Percentiles rank a stretch among this genome's conserved stretches.
These are phyloP conservation scores for Pigoraptor vietnamica DNA, from an alignment of 78 protist species.

Conservation along the genomic window DNA sequence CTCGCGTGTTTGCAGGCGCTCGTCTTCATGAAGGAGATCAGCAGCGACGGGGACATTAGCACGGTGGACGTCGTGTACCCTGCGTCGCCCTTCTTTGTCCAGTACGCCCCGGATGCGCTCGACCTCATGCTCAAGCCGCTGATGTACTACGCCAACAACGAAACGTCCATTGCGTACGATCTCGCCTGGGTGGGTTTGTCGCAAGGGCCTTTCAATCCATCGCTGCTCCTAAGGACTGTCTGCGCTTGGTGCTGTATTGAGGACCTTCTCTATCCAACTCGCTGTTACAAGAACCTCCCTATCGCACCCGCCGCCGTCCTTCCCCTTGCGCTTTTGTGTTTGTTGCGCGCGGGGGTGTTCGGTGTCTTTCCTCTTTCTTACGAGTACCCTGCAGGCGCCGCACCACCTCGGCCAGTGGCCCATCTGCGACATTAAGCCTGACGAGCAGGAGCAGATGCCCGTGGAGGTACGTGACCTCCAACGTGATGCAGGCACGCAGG, in stretches of 20 bases:
- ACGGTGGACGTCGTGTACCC: constrained; percentile 51
- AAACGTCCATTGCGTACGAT: constrained; percentile 15
- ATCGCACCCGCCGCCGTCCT: no score
- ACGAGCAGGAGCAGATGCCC: constrained; percentile 43
- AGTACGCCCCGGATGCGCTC: background rate
- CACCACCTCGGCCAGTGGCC: constrained; percentile 46
- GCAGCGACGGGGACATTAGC: constrained; percentile 33
- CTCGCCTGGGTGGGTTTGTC: constrained; percentile 22
- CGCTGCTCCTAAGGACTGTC: no score
- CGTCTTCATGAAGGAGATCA: constrained; percentile 40
- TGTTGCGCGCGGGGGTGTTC: no score
- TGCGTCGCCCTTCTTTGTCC: constrained; percentile 28
- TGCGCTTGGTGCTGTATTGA: no score
- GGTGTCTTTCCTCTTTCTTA: no score
- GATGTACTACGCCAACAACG: constrained; percentile 28
- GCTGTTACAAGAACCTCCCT: no score
- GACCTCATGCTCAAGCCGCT: constrained; percentile 8
- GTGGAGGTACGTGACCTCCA: constrained; percentile 9
- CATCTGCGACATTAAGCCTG: constrained; percentile 7
- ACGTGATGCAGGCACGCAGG: no score
- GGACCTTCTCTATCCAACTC: no score
- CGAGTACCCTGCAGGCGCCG: background rate
- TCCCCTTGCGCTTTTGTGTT: no score
- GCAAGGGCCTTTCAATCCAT: no score
- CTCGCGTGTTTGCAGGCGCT: no score